Evolutionary conservation across 257 asterid genomes (phyloP).

Genomic region (Echium plantagineum): DNA sequence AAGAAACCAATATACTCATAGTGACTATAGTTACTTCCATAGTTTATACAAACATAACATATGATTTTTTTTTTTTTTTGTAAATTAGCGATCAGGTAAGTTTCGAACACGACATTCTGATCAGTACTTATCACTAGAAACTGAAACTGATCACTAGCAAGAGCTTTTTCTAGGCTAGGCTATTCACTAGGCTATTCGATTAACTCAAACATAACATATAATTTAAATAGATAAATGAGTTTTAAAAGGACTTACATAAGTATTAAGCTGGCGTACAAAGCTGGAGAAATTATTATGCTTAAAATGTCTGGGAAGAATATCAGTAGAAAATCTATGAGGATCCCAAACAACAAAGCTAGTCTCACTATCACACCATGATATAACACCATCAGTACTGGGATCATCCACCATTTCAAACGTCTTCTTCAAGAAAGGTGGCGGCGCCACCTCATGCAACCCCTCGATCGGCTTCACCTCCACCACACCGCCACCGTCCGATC

Average conservation of each 20-base stretch:
- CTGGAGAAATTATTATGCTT: slow-evolving; percentile 92
- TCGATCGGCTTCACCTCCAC: slow-evolving; percentile 33
- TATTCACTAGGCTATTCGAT: too few relatives aligned
- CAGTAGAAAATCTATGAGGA: slow-evolving; percentile 49
- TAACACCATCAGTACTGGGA: slow-evolving; percentile 47
- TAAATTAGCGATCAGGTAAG: too few relatives aligned
- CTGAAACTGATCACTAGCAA: too few relatives aligned
- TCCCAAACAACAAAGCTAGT: slow-evolving; percentile 81
- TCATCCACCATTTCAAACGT: slow-evolving; percentile 88
- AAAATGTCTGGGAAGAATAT: slow-evolving; percentile 76
- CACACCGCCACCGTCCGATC: slow-evolving; percentile 6
- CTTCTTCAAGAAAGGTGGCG: slow-evolving; percentile 85
- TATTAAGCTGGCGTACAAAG: slow-evolving; percentile 87
- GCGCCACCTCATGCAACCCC: slow-evolving; percentile 51
- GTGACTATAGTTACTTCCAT: too few relatives aligned
- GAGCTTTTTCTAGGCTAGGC: too few relatives aligned
- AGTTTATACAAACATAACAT: too few relatives aligned
- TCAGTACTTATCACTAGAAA: too few relatives aligned
- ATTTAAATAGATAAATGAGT: too few relatives aligned
- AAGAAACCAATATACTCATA: too few relatives aligned
- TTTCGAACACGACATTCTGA: too few relatives aligned
- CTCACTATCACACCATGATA: slow-evolving; percentile 49
- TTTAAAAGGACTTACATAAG: slow-evolving; percentile 48
- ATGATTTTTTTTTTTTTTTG: too few relatives aligned
- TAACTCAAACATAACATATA: too few relatives aligned